Evolutionary conservation across 352 stramenopile species (phyloP).

Genomic region (Pythium aristosporum): DNA sequence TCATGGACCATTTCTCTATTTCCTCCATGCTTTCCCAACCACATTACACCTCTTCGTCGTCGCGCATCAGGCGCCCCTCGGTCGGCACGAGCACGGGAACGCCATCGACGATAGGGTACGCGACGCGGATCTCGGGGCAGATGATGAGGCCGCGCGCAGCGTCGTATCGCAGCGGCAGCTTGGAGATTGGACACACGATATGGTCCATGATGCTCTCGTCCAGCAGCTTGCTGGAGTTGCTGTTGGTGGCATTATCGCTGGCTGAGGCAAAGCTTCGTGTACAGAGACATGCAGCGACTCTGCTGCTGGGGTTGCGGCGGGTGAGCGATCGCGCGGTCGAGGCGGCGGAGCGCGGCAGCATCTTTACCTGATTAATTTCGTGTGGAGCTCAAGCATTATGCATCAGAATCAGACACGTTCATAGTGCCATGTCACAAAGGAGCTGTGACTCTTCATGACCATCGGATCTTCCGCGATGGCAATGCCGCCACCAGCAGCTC

Average conservation of each 20-base stretch:
- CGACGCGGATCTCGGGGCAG: constrained; percentile 80
- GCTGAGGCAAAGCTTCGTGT: no score
- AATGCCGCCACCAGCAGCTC: neutral
- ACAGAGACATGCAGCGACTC: no score
- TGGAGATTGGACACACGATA: constrained; percentile 85
- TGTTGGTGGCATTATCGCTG: neutral
- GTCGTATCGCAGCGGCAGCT: constrained; percentile 78
- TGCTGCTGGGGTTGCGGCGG: no score
- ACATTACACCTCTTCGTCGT: constrained; percentile 34
- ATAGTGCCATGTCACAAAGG: no score
- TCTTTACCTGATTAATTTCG: no score
- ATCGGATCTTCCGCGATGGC: no score
- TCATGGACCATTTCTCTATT: no score
- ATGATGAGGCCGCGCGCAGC: constrained; percentile 54
- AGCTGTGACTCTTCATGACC: no score
- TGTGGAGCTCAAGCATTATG: no score
- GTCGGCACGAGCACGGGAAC: constrained; percentile 71
- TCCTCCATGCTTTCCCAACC: neutral
- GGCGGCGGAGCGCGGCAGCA: no score
- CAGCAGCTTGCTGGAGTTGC: constrained; percentile 27
- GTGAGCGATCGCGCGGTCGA: no score
- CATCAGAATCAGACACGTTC: no score
- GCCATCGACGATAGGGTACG: constrained; percentile 81
- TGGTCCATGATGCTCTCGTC: constrained; percentile 78
- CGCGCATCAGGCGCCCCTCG: constrained; percentile 68